Evolutionary conservation across 192 early-diverging fungal species (phyloP).

Genomic region (Gigaspora rosea): DNA sequence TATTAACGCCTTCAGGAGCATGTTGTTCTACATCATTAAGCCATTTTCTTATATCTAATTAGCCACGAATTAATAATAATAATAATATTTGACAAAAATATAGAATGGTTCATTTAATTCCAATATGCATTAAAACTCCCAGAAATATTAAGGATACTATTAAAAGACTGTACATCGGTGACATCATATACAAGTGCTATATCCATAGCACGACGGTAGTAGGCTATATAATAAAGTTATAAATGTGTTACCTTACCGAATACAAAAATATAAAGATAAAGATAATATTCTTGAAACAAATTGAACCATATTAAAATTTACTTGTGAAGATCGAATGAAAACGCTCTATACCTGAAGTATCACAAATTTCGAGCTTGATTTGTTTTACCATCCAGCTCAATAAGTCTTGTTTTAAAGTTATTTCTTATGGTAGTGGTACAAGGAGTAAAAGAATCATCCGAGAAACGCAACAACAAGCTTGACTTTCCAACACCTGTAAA

Average conservation of each 20-base stretch:
- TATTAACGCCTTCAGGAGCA: constrained; percentile 98
- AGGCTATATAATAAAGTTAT: constrained; percentile 56
- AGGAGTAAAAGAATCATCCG: constrained; percentile 98
- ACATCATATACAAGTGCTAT: constrained; percentile 98
- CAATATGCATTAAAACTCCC: background rate
- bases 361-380: too few species aligned
- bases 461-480: constrained; percentile 94
- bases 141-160: constrained; percentile 60
- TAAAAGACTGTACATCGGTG: constrained; percentile 97
- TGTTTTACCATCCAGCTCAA: constrained; percentile 94
- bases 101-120: background rate
- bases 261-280: background rate
- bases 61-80: too few species aligned
- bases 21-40: constrained; percentile 99
- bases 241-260: background rate
- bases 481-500: constrained; percentile 90
- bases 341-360: too few species aligned
- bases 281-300: too few species aligned
- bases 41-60: constrained; percentile 96
- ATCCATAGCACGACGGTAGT: constrained; percentile 99
- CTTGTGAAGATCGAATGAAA: constrained; percentile 65
- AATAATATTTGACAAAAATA: background rate
- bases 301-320: constrained; percentile 34
- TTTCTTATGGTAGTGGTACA: constrained; percentile 98
- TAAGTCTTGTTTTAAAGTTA: constrained; percentile 98